Percentiles rank a stretch among this genome's conserved stretches.
phyloP scores from a whole-genome alignment of 2,329 filamentous ascomycete genomes.

The Colletotrichum sp. region DNA sequence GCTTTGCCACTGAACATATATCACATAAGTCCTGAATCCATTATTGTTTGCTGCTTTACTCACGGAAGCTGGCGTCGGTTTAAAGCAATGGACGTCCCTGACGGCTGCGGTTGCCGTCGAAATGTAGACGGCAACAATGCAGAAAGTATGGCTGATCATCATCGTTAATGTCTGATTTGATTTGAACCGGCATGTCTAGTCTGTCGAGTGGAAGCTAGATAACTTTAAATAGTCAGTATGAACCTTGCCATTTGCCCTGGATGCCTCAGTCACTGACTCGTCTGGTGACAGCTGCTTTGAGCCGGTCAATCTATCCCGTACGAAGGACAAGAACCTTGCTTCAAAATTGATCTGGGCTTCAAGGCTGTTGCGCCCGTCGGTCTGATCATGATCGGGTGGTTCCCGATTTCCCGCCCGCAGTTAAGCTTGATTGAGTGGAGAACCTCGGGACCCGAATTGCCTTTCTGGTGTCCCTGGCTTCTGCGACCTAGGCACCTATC shows the following conservation, averaged over 20 bases:
- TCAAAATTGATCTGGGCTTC: not conserved
- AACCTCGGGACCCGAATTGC: not conserved
- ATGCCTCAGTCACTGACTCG: not conserved
- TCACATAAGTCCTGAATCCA: not conserved
- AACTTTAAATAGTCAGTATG: not conserved
- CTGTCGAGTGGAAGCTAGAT: not conserved
- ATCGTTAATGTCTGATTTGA: not conserved
- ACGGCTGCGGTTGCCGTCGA: not conserved
- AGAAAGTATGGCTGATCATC: not conserved
- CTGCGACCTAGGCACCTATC: too few species aligned
- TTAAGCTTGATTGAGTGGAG: not conserved
- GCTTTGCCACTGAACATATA: not conserved
- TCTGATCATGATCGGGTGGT: accelerated
- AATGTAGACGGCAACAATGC: not conserved
- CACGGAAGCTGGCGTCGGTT: not conserved
- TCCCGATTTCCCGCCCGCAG: not conserved
- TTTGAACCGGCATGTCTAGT: not conserved
- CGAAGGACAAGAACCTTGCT: not conserved
- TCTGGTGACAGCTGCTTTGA: not conserved
- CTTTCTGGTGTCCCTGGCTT: not conserved
- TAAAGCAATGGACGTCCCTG: not conserved
- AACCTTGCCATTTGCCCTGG: not conserved
- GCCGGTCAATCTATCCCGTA: not conserved
- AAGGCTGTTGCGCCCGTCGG: not conserved
- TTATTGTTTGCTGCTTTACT: not conserved